Evolutionary conservation across 2,329 filamentous ascomycete species (phyloP).

Genomic region (Pseudopithomyces chartarum): DNA sequence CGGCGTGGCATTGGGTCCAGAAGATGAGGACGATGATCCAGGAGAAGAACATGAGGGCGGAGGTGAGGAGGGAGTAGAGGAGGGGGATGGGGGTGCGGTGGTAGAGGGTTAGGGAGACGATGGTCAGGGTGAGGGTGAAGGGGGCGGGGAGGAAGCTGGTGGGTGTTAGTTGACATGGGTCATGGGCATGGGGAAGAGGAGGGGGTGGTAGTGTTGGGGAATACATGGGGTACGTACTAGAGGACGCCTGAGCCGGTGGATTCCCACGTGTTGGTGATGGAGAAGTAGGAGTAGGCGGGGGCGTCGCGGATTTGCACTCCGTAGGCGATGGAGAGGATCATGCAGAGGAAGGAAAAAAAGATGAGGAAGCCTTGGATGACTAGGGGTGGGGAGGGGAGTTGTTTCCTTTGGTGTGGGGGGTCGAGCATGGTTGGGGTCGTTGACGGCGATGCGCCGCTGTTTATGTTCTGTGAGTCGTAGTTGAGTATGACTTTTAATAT

Average conservation of each 20-base stretch:
- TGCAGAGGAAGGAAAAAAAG: not conserved
- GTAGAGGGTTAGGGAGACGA: not conserved
- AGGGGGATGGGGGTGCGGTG: not conserved
- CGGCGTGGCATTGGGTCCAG: conserved; percentile 3
- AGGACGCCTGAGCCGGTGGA: not conserved
- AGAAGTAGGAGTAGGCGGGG: not conserved
- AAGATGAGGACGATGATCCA: not conserved
- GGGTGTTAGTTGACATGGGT: not conserved
- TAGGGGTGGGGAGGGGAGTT: not conserved
- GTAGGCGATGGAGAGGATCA: not conserved
- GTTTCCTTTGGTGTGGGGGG: not conserved
- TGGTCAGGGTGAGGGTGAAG: not conserved
- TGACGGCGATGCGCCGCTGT: not conserved
- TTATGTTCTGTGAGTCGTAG: not conserved
- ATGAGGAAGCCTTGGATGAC: not conserved
- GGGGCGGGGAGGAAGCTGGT: not conserved
- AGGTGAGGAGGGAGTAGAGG: not conserved
- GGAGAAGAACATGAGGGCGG: not conserved
- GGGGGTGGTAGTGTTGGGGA: not conserved
- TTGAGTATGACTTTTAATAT: not conserved
- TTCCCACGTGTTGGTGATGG: not conserved
- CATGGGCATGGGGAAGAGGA: not conserved
- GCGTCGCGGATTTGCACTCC: not conserved
- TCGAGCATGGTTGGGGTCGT: not conserved
- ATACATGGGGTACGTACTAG: not conserved